Conservation (phyloP, 2,329 filamentous ascomycete species). For the Fusarium tupiense region DNA sequence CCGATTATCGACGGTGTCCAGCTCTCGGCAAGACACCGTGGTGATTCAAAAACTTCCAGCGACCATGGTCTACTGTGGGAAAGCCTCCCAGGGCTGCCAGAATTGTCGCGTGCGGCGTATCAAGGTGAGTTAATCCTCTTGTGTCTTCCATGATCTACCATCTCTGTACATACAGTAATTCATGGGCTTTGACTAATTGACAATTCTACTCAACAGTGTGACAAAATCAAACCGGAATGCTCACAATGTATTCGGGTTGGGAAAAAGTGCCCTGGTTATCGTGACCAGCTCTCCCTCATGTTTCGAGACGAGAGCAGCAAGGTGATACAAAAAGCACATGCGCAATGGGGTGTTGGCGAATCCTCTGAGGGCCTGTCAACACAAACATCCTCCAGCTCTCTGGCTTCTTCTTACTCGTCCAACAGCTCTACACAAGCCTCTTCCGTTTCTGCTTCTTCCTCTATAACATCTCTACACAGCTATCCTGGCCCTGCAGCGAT, state of each 20-base stretch:
- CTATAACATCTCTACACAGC: conserved; percentile 22
- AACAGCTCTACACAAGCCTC: conserved; percentile 29
- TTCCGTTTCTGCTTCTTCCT: conserved; percentile 16
- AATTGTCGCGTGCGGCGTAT: conserved; percentile 64
- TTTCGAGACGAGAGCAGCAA: conserved; percentile 73
- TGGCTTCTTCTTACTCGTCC: conserved; percentile 32
- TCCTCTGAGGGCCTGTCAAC: conserved; percentile 23
- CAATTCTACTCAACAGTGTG: conserved; percentile 58
- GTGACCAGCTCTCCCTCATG: conserved; percentile 71
- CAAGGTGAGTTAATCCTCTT: conserved; percentile 54
- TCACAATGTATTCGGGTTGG: conserved; percentile 69
- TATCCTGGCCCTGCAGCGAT: conserved; percentile 13
- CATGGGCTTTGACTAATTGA: conserved; percentile 14
- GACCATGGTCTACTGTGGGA: conserved; percentile 65
- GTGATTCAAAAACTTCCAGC: not conserved
- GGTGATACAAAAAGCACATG: conserved; percentile 67
- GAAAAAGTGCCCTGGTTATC: conserved; percentile 70
- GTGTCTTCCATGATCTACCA: not conserved
- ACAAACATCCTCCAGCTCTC: conserved; percentile 40
- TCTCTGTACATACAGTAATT: not conserved
- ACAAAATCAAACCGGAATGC: conserved; percentile 68
- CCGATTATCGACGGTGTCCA: conserved; percentile 20
- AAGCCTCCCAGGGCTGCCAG: conserved; percentile 65
- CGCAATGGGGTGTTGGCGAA: conserved; percentile 56
- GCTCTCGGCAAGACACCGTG: conserved; percentile 10